These are phyloP conservation scores for Rauvolfia tetraphylla DNA, from an alignment of 257 asterid genomes.

Conservation along the genomic window DNA sequence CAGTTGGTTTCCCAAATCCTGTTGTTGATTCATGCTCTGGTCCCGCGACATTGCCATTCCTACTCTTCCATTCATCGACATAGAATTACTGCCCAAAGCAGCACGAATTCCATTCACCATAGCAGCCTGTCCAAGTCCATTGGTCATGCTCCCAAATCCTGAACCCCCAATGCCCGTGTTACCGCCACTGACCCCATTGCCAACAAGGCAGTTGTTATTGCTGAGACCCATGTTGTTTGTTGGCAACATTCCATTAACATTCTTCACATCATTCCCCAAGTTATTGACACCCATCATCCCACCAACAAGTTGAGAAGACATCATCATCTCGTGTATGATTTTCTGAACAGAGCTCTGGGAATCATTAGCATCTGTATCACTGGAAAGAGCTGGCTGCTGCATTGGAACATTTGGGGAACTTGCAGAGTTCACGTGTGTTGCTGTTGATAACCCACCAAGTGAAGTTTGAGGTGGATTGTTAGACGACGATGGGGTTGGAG, in stretches of 20 bases:
- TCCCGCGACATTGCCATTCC: conserved; percentile 68
- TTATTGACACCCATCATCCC: conserved; percentile 49
- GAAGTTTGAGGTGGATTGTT: conserved; percentile 53
- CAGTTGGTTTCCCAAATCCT: conserved; percentile 63
- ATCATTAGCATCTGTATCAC: conserved; percentile 64
- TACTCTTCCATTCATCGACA: conserved; percentile 69
- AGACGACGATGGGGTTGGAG: conserved; percentile 69
- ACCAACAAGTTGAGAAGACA: conserved; percentile 70
- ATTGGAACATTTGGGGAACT: conserved; percentile 56
- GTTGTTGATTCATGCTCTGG: conserved; percentile 64
- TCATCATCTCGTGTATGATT: conserved; percentile 76
- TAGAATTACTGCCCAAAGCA: conserved; percentile 54
- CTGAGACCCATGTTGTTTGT: conserved; percentile 36
- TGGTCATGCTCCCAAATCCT: conserved; percentile 48
- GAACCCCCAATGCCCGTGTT: conserved; percentile 48
- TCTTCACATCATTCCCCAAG: conserved; percentile 52
- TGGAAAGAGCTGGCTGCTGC: conserved; percentile 63
- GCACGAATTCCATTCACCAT: conserved; percentile 72
- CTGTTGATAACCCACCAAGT: conserved; percentile 42
- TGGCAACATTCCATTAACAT: conserved; percentile 46
- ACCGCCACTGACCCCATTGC: conserved; percentile 48
- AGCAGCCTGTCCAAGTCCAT: conserved; percentile 50
- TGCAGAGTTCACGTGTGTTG: conserved; percentile 40
- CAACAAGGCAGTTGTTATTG: conserved; percentile 36
- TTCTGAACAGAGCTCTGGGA: conserved; percentile 91